Base-by-base conservation (phyloP, 495 filamentous ascomycete species). In the Penicillium canariense region DNA sequence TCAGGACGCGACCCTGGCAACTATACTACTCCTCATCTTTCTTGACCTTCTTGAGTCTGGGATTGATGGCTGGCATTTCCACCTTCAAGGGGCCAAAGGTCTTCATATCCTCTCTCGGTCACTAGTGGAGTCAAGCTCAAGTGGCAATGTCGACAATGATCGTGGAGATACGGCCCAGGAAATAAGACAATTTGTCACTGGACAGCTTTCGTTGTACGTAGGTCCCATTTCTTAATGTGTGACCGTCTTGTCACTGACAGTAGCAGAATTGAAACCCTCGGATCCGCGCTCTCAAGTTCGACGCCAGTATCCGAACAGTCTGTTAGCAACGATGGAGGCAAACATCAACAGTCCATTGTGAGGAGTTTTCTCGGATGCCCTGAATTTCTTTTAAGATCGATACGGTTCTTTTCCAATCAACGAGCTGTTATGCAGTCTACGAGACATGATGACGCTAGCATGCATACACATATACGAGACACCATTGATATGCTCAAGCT, bases 1-100 rank as follows among this genome's bases (percentile, higher is more conserved):
- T 15, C 5, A 4, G 36, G 70, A 68, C 47, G 68, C 65, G 17
- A 71, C 71, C 28, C 68, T 76, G 18, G 74, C 77, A 2, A 72
- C 75, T 12, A 73, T 78, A 2, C 70, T 80, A 30, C 78, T 82
- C 49, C 73, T 82, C 46, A 68, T 82, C 18, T 62, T 80, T 78
- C 52, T 73, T 78, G 49, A 79, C 35, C 66, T 82, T 5, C 73
- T 82, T 14, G 78, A 82, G 58, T 73, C 72, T 3, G 77, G 77
- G 3, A 75, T 68, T 42, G 73, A 74, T 14, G 69, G 68, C 17
- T 82, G 79, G 79, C 73, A 73, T 26, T 60, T 64, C 35, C 79
- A 82, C 50, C 66, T 82, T 45, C 36, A 31, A 31, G 49, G 49
- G 7, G 49, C 49, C 0, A 32, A 18, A 25, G 38, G 27, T 9